Conservation (phyloP, 257 asterid genomes). For the Fraxinus americana region DNA sequence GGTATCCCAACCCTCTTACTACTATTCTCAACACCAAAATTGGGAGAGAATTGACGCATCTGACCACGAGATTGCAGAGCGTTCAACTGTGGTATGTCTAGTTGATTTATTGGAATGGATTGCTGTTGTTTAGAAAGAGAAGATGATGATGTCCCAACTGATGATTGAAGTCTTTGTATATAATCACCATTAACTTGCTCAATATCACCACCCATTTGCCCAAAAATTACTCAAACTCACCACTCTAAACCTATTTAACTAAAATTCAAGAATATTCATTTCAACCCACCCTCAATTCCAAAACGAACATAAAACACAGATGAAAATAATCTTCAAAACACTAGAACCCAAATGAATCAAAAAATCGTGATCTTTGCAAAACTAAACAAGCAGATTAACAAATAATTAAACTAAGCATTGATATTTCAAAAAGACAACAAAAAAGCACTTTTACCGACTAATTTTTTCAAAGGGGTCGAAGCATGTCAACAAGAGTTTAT, state of each 20-base stretch:
- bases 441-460: constrained; percentile 20
- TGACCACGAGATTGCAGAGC: constrained; percentile 63
- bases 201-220: constrained; percentile 67
- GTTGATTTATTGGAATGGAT: constrained; percentile 48
- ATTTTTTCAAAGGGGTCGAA: constrained; percentile 5
- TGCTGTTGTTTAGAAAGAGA: constrained; percentile 48
- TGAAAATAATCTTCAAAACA: background rate
- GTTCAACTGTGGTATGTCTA: constrained; percentile 65
- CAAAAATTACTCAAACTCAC: constrained; percentile 2
- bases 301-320: background rate
- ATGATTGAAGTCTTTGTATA: constrained; percentile 74
- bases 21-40: constrained; percentile 53
- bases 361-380: constrained; percentile 6
- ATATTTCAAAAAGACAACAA: background rate
- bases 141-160: constrained; percentile 76
- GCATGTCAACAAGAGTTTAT: constrained; percentile 1
- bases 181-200: constrained; percentile 53
- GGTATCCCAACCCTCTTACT: constrained; percentile 80
- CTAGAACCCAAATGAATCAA: background rate
- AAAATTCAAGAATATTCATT: background rate
- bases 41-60: constrained; percentile 60
- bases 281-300: background rate
- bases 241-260: background rate
- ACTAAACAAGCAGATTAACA: constrained; percentile 25
- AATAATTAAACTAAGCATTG: background rate